Evolutionary conservation across 148 eudicot genomes (phyloP), one percentile per base, ranked within the genome.

Genomic region (Camellia lanceoleosa): DNA sequence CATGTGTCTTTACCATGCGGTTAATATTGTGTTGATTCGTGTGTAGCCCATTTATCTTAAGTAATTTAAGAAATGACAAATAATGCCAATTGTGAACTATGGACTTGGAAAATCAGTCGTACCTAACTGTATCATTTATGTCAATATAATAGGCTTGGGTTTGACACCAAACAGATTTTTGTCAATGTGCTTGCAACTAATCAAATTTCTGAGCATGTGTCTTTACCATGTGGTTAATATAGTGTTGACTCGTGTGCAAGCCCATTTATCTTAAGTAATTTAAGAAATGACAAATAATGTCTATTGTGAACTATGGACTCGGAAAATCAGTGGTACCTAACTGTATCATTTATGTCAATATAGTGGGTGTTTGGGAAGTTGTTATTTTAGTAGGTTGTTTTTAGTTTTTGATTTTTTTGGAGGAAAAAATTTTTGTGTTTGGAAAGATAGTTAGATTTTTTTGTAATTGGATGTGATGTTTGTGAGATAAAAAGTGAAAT

Each of bases 311-410:
- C 11, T 14, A 30, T 38, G 1, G 75, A 38, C 60, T 9, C 38
- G 63, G 46, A 73, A 15, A 20, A 19, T 23, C 54, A 8, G 55
- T 41, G 5, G 20, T 73, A 19, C 52, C 38, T 56, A 73, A 38
- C 23, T 73, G 65, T 59, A 70, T 74, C 23, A 14, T 59, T 59
- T 18, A 12, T 72, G 76, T 38, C 20, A 71, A 73, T 59, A n/a
- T 41, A 23, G 23, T 23, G 23, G 23, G 23, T 23, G 23, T 23
- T 23, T 23, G 23, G 23, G 23, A 23, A 23, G 23, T 23, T 23
- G 23, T 23, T 23, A 23, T 23, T 23, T 23, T 23, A 23, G 23
- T 23, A 23, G 23, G 23, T 23, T 23, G 23, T 23, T 23, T 23
- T 23, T 23, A 23, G 23, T 23, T 23, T 23, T 23, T 23, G 23